Conservation (phyloP, 352 stramenopile genomes). For the Globisporangium camurandrum region DNA sequence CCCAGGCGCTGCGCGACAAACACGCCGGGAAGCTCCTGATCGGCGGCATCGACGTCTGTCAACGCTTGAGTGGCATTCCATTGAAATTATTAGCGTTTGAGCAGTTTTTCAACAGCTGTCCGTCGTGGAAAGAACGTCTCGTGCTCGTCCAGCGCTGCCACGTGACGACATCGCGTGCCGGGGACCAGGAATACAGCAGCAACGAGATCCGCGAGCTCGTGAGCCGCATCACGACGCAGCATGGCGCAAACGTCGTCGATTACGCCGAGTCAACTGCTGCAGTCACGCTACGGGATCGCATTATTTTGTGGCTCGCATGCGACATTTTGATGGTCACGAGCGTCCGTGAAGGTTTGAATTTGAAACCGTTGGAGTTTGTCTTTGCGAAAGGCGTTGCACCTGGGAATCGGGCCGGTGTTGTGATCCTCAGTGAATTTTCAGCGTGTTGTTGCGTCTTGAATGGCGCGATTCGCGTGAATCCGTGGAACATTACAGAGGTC, state of each 20-base stretch:
- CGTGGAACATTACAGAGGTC: constrained; percentile 93
- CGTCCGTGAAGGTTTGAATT: constrained; percentile 96
- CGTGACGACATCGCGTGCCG: constrained; percentile 78
- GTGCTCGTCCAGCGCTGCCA: constrained; percentile 93
- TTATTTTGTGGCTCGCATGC: constrained; percentile 92
- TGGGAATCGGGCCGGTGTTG: constrained; percentile 83
- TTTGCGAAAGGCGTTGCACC: constrained; percentile 66
- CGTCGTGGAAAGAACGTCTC: constrained; percentile 90
- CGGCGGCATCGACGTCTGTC: constrained; percentile 89
- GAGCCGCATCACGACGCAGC: constrained; percentile 58
- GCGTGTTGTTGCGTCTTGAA: constrained; percentile 95
- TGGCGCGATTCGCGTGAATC: constrained; percentile 94
- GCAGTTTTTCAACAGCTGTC: constrained; percentile 93
- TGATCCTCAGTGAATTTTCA: constrained; percentile 96
- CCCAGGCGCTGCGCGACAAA: constrained; percentile 79
- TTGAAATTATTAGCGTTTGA: constrained; percentile 96
- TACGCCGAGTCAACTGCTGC: constrained; percentile 81
- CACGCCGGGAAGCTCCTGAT: constrained; percentile 91
- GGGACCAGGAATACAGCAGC: constrained; percentile 89
- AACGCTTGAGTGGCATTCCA: constrained; percentile 91
- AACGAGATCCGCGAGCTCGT: constrained; percentile 81
- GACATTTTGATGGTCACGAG: constrained; percentile 95
- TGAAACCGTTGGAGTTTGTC: constrained; percentile 95
- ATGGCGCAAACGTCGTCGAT: constrained; percentile 74
- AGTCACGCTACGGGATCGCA: constrained; percentile 85